A percentile compares a stretch with the other conserved stretches of the same genome.
Conservation (phyloP, 1,284 basidiomycete genomes). For the Vanrija sp. region DNA sequence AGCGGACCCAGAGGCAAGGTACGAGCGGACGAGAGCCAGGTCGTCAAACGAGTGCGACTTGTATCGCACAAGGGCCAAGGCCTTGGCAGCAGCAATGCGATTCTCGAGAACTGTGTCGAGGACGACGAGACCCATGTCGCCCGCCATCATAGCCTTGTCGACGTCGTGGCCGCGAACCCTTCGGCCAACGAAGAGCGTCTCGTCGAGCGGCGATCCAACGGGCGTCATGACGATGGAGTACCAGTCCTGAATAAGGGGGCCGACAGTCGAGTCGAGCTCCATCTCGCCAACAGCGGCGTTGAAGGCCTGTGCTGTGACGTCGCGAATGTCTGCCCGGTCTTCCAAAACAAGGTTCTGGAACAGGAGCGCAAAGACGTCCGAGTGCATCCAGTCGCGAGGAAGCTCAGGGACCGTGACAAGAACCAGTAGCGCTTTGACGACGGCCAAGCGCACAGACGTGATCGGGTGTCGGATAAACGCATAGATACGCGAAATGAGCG, state of each 20-base stretch:
- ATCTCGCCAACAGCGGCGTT: conserved; percentile 60
- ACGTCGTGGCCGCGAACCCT: conserved; percentile 70
- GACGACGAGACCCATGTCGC: conserved; percentile 81
- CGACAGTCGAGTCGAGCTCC: conserved; percentile 35
- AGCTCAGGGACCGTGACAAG: conserved; percentile 77
- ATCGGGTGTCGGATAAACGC: conserved; percentile 99
- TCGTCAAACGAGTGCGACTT: conserved; percentile 22
- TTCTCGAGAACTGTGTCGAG: conserved; percentile 77
- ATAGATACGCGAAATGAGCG: conserved; percentile 81
- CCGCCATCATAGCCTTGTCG: conserved; percentile 91
- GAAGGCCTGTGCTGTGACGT: conserved; percentile 76
- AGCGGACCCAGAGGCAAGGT: conserved; percentile 82
- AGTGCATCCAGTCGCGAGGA: conserved; percentile 74
- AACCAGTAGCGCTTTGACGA: conserved; percentile 81
- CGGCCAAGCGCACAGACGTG: conserved; percentile 84
- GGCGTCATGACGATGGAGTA: conserved; percentile 88
- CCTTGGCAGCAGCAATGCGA: conserved; percentile 73
- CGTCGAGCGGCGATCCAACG: conserved; percentile 74
- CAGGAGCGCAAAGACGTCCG: conserved; percentile 73
- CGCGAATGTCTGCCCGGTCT: conserved; percentile 79
- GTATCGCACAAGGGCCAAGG: conserved; percentile 58
- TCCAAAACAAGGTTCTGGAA: conserved; percentile 96
- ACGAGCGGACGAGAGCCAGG: conserved; percentile 66
- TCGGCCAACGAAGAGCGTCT: conserved; percentile 61
- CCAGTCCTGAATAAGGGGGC: conserved; percentile 57